Evolutionary conservation across 352 stramenopile genomes (phyloP).

Genomic region (Globisporangium uncinulatum): DNA sequence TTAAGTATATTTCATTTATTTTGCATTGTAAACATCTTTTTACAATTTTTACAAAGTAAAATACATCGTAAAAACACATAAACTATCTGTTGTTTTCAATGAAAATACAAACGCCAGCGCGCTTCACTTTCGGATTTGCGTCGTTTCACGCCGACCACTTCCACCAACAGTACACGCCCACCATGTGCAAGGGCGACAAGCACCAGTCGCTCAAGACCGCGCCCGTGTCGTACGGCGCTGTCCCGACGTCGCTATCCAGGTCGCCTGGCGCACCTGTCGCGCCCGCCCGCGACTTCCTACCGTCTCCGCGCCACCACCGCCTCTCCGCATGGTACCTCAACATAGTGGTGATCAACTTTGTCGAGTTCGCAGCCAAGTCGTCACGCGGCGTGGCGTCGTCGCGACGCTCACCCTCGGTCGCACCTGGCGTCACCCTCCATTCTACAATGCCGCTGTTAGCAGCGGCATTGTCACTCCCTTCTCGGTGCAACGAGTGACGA

Average conservation of each 20-base stretch:
- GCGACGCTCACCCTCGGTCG: no score
- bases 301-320: conserved; percentile 13
- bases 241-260: conserved; percentile 5
- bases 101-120: no score
- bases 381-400: conserved; percentile 54
- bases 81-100: no score
- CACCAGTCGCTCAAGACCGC: conserved; percentile 7
- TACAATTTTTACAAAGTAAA: no score
- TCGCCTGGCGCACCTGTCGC: background rate
- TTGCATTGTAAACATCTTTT: no score
- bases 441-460: no score
- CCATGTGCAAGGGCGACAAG: conserved; percentile 13
- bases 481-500: no score
- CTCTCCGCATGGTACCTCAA: conserved; percentile 43
- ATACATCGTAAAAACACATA: no score
- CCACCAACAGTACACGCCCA: background rate
- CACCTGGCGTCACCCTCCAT: no score
- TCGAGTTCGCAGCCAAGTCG: conserved; percentile 53
- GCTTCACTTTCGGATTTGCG: conserved; percentile 9
- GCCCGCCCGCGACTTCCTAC: conserved; percentile 28
- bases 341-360: conserved; percentile 50
- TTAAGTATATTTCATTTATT: no score
- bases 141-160: background rate
- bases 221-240: conserved; percentile 26
- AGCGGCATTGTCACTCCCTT: no score